Evolutionary conservation across 2,329 filamentous ascomycete genomes (phyloP).

Genomic region (Nakataea oryzae): DNA sequence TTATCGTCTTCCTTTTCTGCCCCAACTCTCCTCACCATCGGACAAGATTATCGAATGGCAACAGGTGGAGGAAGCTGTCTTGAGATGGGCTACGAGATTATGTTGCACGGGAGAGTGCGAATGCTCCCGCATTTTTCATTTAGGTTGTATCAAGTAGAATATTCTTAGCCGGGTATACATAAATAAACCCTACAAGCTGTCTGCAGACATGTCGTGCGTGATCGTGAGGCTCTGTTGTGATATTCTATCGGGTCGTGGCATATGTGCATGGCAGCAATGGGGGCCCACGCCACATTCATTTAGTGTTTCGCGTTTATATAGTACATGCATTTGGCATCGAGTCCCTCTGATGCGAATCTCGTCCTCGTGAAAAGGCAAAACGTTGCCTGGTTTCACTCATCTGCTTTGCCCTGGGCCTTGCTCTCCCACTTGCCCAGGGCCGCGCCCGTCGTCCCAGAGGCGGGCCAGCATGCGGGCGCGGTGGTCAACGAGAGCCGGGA

Average conservation of each 20-base stretch:
- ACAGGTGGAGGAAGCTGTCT: not conserved
- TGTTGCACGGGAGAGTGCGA: not conserved
- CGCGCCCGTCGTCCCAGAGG: constrained; percentile 14
- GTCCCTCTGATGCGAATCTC: no score
- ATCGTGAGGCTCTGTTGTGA: no score
- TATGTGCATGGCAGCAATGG: not conserved
- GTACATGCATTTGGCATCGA: not conserved
- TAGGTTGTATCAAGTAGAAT: not conserved
- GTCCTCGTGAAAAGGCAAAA: no score
- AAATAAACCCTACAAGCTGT: not conserved
- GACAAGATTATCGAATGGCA: not conserved
- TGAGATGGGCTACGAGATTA: not conserved
- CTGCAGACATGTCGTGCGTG: not conserved
- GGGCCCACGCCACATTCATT: not conserved
- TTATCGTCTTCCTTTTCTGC: not conserved
- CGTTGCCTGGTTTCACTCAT: no score
- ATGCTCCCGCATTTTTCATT: not conserved
- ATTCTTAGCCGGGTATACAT: not conserved
- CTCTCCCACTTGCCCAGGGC: not conserved
- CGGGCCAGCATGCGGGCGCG: constrained; percentile 29
- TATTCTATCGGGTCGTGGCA: no score
- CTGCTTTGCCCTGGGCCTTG: not conserved
- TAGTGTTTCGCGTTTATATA: not conserved
- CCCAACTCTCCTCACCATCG: not conserved
- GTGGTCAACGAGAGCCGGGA: constrained; percentile 56